Base-by-base conservation (phyloP, 345 rosid genomes). In the Combretum micranthum region DNA sequence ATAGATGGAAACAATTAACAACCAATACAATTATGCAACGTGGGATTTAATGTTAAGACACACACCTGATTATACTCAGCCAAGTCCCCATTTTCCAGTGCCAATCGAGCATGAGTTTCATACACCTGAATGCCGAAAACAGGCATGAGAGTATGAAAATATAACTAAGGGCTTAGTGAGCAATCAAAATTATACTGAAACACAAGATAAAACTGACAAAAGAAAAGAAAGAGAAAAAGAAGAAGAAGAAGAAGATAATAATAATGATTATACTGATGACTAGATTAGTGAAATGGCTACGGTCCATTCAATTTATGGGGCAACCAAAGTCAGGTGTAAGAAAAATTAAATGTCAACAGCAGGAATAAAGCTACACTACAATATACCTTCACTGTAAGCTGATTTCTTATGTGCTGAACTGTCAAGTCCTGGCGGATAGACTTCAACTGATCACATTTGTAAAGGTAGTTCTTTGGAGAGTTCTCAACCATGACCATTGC, bases 341-440 rank as follows among this genome's bases (percentile, higher is more conserved):
- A 9, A 15, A 11, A 20, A 52, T 13, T 20, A 47, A 26, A 21
- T 17, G 42, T 58, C n/a, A 17, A 26, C 14, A 20, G 23, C 11
- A 17, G 21, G 11, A 15, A 44, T 17, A 8, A 43, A 13, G 23
- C 25, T 11, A 26, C 20, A 15, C 47, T 60, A 53, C 59, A 18
- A 53, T 64, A 64, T 69, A 90, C 99, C 97, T 81, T 87, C 53
- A 76, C 96, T 2, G 97, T 94, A 43, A 94, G 74, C 60, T 80
- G 82, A 76, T 90, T 90, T 65, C 81, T 76, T 62, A 90, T 94
- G 55, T 96, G 68, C 70, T 94, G 99, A 37, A 94, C 99, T 6
- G 96, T 94, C 64, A 94, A 78, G 71, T 94, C 99, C 68, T 94
- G 99, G 46, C 99, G 99, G 68, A 94, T 90, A 56, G 99, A 94